Evolutionary conservation across 2,329 filamentous ascomycete genomes (phyloP).

Genomic region (Phyllosticta citriasiana): DNA sequence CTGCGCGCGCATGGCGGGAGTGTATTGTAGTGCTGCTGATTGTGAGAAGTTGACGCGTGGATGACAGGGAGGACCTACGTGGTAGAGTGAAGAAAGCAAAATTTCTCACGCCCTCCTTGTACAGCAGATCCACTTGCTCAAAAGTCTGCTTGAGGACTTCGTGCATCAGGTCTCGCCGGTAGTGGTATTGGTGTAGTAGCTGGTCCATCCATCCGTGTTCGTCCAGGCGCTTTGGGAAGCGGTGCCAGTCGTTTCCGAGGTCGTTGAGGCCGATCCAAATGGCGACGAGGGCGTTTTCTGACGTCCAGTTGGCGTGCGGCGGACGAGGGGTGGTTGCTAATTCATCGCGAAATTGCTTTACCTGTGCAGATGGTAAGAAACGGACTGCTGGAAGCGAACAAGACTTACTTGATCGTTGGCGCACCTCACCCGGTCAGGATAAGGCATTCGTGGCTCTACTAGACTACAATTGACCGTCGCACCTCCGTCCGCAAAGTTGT

Average conservation of each 20-base stretch:
- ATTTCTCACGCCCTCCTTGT: slow-evolving; percentile 44
- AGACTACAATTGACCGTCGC: slow-evolving; percentile 16
- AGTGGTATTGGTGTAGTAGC: background rate
- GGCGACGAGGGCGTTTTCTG: slow-evolving; percentile 12
- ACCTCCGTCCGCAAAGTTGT: slow-evolving; percentile 17
- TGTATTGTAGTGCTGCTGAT: slow-evolving; percentile 14
- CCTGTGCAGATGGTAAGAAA: slow-evolving; percentile 1
- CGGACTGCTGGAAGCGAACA: background rate
- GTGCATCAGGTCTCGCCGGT: slow-evolving; percentile 17
- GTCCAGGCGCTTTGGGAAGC: background rate
- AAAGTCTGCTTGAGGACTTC: slow-evolving; percentile 38
- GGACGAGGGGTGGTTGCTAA: slow-evolving; percentile 9
- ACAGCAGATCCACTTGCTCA: slow-evolving; percentile 36
- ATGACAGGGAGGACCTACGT: slow-evolving; percentile 16
- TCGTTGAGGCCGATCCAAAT: slow-evolving; percentile 18
- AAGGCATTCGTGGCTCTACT: slow-evolving; percentile 11
- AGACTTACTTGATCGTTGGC: slow-evolving; percentile 1
- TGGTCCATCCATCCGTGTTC: background rate
- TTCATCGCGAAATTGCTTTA: slow-evolving; percentile 14
- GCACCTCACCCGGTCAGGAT: background rate
- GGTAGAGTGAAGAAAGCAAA: slow-evolving; percentile 52
- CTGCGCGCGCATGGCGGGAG: slow-evolving; percentile 26
- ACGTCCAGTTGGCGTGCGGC: slow-evolving; percentile 13
- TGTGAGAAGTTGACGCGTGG: slow-evolving; percentile 13
- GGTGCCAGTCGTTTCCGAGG: slow-evolving; percentile 13